Evolutionary conservation across 225 moss, liverwort and hornwort genomes (phyloP).

Genomic region (Marchantia paleacea): DNA sequence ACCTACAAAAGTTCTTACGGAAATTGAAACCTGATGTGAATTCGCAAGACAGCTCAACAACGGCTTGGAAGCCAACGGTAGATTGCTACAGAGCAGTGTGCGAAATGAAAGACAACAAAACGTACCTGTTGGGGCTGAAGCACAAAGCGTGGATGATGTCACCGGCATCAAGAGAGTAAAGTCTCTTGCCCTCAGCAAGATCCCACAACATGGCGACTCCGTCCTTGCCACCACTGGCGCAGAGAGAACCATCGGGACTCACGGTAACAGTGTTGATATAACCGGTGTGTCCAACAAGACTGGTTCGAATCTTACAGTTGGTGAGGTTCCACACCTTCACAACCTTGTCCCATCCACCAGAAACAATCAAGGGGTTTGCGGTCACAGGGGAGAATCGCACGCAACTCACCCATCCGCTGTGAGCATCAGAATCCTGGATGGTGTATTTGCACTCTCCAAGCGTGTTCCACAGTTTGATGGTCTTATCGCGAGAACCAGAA

Average conservation of each 20-base stretch:
- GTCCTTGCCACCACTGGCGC: conserved; percentile 93
- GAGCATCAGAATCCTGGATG: conserved; percentile 93
- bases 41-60: too few species aligned
- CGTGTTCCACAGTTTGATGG: conserved; percentile 65
- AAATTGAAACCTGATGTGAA: too few species aligned
- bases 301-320: conserved; percentile 92
- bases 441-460: conserved; percentile 93
- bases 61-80: too few species aligned
- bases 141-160: conserved; percentile 86
- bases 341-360: conserved; percentile 93
- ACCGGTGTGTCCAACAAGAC: conserved; percentile 80
- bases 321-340: conserved; percentile 99
- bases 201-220: conserved; percentile 98
- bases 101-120: background rate
- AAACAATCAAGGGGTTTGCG: conserved; percentile 81
- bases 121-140: conserved; percentile 90
- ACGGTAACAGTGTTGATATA: conserved; percentile 93
- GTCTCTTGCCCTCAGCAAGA: conserved; percentile 82
- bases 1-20: too few species aligned
- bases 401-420: conserved; percentile 95
- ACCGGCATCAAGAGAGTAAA: conserved; percentile 89
- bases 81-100: too few species aligned
- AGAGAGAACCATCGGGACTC: conserved; percentile 83
- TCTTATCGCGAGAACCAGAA: conserved; percentile 55
- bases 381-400: conserved; percentile 94